phyloP scores from a whole-genome alignment of 306 rosid species.

The Calophaca sinica region DNA sequence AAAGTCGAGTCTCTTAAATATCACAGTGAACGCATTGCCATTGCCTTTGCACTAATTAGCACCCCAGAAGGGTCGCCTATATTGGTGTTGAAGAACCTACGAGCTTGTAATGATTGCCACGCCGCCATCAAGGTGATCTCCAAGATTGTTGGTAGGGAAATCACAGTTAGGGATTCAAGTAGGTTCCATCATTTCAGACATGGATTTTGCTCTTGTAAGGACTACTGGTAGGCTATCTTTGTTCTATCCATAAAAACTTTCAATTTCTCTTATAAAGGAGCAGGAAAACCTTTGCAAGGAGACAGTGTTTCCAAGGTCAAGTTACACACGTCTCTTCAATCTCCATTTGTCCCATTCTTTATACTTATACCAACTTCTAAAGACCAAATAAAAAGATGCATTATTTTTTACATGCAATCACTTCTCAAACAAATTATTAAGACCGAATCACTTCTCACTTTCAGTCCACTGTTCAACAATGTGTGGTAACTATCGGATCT shows the following conservation, averaged over 20 bases:
- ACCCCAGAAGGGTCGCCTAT: constrained; percentile 77
- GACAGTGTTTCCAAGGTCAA: no score
- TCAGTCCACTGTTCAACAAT: constrained; percentile 81
- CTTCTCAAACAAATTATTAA: no score
- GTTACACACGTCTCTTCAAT: no score
- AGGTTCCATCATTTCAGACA: constrained; percentile 81
- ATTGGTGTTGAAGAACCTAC: constrained; percentile 83
- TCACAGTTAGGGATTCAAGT: constrained; percentile 79
- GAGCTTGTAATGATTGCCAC: constrained; percentile 86
- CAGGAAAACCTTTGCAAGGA: no score
- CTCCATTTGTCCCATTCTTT: no score
- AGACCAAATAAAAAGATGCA: no score
- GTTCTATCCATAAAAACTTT: no score
- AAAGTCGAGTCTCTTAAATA: constrained; percentile 77
- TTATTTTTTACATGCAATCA: no score
- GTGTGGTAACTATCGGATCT: constrained; percentile 73
- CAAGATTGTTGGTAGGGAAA: constrained; percentile 62
- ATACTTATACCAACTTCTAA: no score
- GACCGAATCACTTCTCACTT: constrained; percentile 72
- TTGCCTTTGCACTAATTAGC: constrained; percentile 80
- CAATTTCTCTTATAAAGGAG: no score
- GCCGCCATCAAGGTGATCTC: constrained; percentile 75
- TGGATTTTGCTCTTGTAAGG: constrained; percentile 82
- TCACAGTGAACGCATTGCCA: constrained; percentile 92
- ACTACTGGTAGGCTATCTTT: constrained; percentile 61